phyloP scores from a whole-genome alignment of 2,329 filamentous ascomycete genomes.

The Ambrosiella xylebori region DNA sequence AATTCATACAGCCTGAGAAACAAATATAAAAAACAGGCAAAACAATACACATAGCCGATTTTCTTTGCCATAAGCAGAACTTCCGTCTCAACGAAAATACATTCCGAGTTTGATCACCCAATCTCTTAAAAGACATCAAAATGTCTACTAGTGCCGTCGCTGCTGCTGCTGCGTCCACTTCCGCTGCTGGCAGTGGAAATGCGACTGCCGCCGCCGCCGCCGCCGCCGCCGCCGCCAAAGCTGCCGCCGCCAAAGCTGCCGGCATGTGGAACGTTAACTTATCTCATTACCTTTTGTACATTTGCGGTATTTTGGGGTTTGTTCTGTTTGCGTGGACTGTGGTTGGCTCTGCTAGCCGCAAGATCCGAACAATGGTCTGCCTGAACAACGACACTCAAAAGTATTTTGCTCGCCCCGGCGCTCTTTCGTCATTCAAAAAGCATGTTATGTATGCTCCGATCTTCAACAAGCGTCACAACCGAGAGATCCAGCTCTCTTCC shows the following conservation, averaged over 20 bases:
- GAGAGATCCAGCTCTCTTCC: conserved; percentile 44
- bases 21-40: no score
- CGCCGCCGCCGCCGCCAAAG: conserved; percentile 12
- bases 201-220: conserved; percentile 3
- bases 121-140: neutral
- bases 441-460: conserved; percentile 41
- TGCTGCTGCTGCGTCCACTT: conserved; percentile 5
- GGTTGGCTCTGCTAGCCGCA: conserved; percentile 40
- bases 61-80: neutral
- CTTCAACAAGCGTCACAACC: conserved; percentile 48
- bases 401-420: conserved; percentile 39
- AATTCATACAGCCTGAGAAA: neutral
- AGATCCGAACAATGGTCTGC: conserved; percentile 57
- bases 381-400: conserved; percentile 63
- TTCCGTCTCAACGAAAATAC: neutral
- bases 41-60: neutral
- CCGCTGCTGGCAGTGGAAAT: conserved; percentile 12
- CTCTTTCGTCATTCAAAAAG: conserved; percentile 13
- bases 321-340: conserved; percentile 52
- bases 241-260: conserved; percentile 19
- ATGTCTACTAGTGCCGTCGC: conserved; percentile 9
- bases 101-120: neutral
- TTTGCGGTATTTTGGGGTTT: conserved; percentile 45
- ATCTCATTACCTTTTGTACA: conserved; percentile 41
- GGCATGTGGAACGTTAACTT: conserved; percentile 33